These are phyloP conservation scores for Populus hybrid DNA, from an alignment of 441 rosid genomes.

Conservation along the genomic window DNA sequence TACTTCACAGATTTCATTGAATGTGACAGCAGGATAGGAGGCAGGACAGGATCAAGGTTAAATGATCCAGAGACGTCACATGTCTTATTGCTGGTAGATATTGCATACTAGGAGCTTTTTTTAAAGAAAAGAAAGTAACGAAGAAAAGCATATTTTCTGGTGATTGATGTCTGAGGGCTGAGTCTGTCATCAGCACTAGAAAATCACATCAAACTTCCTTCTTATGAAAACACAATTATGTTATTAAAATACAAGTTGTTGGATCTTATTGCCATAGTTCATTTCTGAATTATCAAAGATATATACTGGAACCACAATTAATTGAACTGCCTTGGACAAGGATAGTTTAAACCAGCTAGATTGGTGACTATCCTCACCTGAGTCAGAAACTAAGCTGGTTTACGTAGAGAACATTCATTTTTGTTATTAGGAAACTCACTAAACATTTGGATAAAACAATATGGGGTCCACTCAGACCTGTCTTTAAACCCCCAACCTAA, in stretches of 20 bases:
- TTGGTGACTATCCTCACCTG: background rate
- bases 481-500: background rate
- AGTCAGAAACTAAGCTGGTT: background rate
- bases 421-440: background rate
- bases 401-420: background rate
- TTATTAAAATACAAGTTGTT: no score
- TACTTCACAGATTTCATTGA: background rate
- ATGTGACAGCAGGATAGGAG: background rate
- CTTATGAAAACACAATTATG: no score
- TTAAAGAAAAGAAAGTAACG: no score
- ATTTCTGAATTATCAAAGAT: background rate
- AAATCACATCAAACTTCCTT: background rate
- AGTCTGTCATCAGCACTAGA: background rate
- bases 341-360: background rate
- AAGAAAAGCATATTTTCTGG: background rate
- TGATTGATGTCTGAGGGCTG: background rate
- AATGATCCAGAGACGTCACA: background rate
- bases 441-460: background rate
- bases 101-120: background rate
- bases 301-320: background rate
- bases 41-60: background rate
- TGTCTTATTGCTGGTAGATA: background rate
- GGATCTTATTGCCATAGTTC: background rate
- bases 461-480: no score
- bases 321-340: background rate